These are phyloP conservation scores for Cystobasidium onofrii DNA, from an alignment of 768 basidiomycete species.

Conservation along the genomic window DNA sequence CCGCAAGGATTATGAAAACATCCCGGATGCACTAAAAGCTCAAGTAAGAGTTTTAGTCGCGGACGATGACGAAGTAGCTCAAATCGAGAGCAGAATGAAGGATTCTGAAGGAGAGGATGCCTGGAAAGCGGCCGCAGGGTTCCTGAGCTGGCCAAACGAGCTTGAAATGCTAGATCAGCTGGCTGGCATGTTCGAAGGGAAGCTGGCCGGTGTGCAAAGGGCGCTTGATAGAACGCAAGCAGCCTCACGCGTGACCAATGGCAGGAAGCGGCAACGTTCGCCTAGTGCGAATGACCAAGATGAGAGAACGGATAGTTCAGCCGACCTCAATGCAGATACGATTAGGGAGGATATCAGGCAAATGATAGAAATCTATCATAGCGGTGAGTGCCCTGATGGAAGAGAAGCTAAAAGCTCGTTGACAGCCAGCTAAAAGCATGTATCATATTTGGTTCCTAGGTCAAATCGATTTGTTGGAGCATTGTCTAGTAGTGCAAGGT, in stretches of 20 bases:
- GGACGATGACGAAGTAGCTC: slow-evolving; percentile 38
- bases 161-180: slow-evolving; percentile 25
- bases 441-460: not conserved
- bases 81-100: not conserved
- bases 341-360: slow-evolving; percentile 1
- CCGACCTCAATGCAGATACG: not conserved
- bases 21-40: slow-evolving; percentile 44
- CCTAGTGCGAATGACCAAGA: not conserved
- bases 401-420: not conserved
- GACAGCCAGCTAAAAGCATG: too few species aligned
- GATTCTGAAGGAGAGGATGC: not conserved
- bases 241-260: not conserved
- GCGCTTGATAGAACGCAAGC: not conserved
- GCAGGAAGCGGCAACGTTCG: not conserved
- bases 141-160: slow-evolving; percentile 26
- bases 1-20: slow-evolving; percentile 38
- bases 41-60: slow-evolving; percentile 44
- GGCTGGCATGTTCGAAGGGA: slow-evolving; percentile 18
- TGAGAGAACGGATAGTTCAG: not conserved
- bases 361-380: slow-evolving; percentile 16
- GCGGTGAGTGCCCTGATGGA: not conserved
- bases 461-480: slow-evolving; percentile 6
- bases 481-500: not conserved
- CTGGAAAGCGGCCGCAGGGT: not conserved
- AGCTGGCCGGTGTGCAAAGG: not conserved